phyloP scores from a whole-genome alignment of 768 basidiomycete species.

The Bullera alba region DNA sequence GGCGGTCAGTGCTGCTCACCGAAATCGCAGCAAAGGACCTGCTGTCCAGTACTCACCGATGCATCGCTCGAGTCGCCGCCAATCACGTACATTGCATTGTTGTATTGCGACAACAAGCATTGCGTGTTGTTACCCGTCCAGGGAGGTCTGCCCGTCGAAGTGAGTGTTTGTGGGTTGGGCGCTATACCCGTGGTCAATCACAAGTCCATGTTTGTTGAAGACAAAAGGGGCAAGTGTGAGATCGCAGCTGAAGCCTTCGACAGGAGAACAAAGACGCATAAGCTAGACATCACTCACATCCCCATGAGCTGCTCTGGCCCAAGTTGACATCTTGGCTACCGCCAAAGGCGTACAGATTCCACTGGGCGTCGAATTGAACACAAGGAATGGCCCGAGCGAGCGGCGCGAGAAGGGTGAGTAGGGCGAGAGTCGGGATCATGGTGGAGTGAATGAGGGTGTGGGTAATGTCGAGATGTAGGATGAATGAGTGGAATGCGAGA shows the following conservation, averaged over 20 bases:
- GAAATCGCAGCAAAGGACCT: not conserved
- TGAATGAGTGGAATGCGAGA: not conserved
- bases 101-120: constrained; percentile 55
- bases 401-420: constrained; percentile 20
- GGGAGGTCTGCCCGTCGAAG: constrained; percentile 62
- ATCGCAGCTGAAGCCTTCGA: not conserved
- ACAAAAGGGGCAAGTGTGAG: not conserved
- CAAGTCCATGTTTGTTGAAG: not conserved
- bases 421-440: constrained; percentile 16
- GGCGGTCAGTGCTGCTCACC: not conserved
- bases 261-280: constrained; percentile 11
- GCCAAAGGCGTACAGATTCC: constrained; percentile 82
- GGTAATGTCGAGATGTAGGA: not conserved
- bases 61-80: constrained; percentile 67
- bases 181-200: constrained; percentile 24
- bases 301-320: constrained; percentile 65
- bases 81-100: constrained; percentile 77
- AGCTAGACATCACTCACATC: constrained; percentile 47
- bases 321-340: constrained; percentile 77
- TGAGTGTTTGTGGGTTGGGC: constrained; percentile 63
- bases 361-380: constrained; percentile 68
- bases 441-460: not conserved
- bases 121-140: constrained; percentile 47
- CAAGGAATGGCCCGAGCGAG: constrained; percentile 52
- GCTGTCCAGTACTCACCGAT: constrained; percentile 44